phyloP scores from a whole-genome alignment of 2,329 filamentous ascomycete genomes.

The Colletotrichum tanaceti region DNA sequence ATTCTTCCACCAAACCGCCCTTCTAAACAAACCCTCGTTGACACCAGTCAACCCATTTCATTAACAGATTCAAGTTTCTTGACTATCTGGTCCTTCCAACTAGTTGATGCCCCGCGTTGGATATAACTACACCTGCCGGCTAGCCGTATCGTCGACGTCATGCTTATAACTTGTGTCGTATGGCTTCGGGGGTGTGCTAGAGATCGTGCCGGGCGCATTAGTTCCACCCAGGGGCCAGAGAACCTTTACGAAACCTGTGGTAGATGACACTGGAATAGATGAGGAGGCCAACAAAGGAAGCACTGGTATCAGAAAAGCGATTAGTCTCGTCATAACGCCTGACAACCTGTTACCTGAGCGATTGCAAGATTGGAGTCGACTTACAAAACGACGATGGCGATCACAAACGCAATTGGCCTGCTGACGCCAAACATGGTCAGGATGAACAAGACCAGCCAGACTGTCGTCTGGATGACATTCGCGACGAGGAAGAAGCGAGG shows the following conservation, averaged over 20 bases:
- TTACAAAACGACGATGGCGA: conserved; percentile 47
- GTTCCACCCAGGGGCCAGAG: conserved; percentile 32
- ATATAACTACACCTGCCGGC: conserved; percentile 11
- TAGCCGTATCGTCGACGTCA: conserved; percentile 15
- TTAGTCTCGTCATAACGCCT: background rate
- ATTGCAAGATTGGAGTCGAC: conserved; percentile 29
- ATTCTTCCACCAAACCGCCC: no score
- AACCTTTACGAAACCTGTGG: conserved; percentile 43
- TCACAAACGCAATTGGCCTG: conserved; percentile 30
- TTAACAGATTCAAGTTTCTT: no score
- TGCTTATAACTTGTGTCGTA: background rate
- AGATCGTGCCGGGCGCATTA: conserved; percentile 20
- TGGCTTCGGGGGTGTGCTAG: conserved; percentile 7
- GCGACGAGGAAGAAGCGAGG: conserved; percentile 50
- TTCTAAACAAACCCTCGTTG: no score
- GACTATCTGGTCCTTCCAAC: no score
- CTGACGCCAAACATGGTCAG: conserved; percentile 44
- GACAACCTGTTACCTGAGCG: background rate
- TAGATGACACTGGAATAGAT: conserved; percentile 49
- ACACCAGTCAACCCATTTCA: no score
- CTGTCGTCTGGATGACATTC: conserved; percentile 44
- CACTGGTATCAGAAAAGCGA: conserved; percentile 37
- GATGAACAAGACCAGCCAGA: conserved; percentile 47
- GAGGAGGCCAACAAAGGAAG: conserved; percentile 50
- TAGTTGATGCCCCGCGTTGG: background rate